Evolutionary conservation across 1,139 yeast genomes (phyloP), one percentile per base, ranked within the genome.

Genomic region (Trichomonascaceae sp.): DNA sequence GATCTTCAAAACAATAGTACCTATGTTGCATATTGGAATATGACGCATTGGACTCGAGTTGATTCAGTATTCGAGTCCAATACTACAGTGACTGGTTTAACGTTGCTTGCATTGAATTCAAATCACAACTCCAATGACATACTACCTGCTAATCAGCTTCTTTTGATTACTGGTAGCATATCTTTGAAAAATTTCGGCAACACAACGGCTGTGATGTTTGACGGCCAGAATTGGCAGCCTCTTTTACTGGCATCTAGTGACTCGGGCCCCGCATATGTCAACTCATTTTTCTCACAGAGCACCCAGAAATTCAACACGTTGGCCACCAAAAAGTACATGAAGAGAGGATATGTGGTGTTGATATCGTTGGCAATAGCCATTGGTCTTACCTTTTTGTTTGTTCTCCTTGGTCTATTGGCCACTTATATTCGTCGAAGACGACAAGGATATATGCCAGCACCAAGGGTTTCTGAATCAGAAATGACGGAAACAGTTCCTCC

Each of bases 331-430:
- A 52, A 58, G 20, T 60, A 63, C 54, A 64, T 72, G 68, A 64
- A 63, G n/a, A 65, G 78, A 19, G 98, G 98, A 1, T 88, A 84
- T 66, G 90, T 91, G 18, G 96, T 90, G 7, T 85, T 96, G 36
- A 82, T 93, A 43, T 85, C 96, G 0, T 77, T 90, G 55, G 98
- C 97, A 0, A 80, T 93, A 65, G 91, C 98, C 0, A 69, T 93
- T 45, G 96, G 93, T 1, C 82, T 96, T 1, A 81, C 91, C 49
- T 74, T 84, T 10, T 66, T 87, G 1, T 68, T 91, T 52, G 86
- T 93, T 27, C 72, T 82, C 27, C 67, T 82, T 46, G 90, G 87
- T 56, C 74, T 85, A 13, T 67, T 82, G 3, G 78, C 85, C 3
- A 75, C 78, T 55, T 75, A 75, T 65, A 74, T 75, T 49, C 74